Evolutionary conservation across 805 yeast genomes (phyloP).

Genomic region (Teunomyces tritomae): DNA sequence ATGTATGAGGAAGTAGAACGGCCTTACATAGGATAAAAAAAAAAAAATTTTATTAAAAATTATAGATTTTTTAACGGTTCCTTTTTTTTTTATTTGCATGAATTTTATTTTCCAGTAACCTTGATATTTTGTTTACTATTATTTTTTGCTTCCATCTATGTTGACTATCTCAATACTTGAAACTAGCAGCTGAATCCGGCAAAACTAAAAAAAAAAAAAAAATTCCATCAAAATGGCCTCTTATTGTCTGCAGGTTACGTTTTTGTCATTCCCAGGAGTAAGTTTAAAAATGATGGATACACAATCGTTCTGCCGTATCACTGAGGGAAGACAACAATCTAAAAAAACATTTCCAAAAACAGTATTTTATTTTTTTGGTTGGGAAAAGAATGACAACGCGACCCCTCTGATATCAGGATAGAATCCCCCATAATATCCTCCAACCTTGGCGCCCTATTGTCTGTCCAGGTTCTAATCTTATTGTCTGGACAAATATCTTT

Average conservation of each 20-base stretch:
- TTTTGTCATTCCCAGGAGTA: neutral
- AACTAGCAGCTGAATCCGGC: conserved; percentile 4
- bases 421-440: neutral
- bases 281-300: neutral
- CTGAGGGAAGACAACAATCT: neutral
- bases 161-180: conserved; percentile 2
- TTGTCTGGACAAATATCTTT: neutral
- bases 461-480: neutral
- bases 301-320: neutral
- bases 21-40: conserved; percentile 2
- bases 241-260: neutral
- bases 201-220: neutral
- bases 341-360: neutral
- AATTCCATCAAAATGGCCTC: neutral
- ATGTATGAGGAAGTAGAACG: conserved; percentile 6
- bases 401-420: neutral
- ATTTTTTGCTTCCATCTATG: neutral
- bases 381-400: neutral
- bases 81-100: conserved; percentile 3
- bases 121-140: neutral
- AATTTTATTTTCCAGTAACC: neutral
- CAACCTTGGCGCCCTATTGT: neutral
- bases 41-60: conserved; percentile 1
- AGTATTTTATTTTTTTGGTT: neutral
- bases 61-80: conserved; percentile 4